A percentile compares a stretch with the other conserved stretches of the same genome.
phyloP scores from a whole-genome alignment of 768 basidiomycete species.

The Imleria badia region DNA sequence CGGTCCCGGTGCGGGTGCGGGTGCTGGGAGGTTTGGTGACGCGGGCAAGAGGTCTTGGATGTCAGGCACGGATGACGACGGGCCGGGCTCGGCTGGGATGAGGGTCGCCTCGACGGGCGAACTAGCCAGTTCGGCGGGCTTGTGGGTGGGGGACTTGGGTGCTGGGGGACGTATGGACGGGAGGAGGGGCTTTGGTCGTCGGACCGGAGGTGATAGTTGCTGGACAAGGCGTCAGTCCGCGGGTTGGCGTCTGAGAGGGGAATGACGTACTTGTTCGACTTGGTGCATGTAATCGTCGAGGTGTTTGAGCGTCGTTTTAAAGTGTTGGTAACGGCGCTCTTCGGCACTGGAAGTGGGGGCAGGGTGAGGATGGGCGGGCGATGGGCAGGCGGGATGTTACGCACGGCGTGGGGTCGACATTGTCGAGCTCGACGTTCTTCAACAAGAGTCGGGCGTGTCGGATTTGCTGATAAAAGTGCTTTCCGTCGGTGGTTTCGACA shows the following conservation, averaged over 20 bases:
- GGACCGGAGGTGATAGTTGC: slow-evolving; percentile 42
- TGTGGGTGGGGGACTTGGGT: slow-evolving; percentile 5
- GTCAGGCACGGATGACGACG: slow-evolving; percentile 13
- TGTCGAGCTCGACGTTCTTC: slow-evolving; percentile 55
- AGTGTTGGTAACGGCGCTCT: slow-evolving; percentile 44
- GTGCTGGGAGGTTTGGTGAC: slow-evolving; percentile 20
- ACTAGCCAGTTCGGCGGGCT: background rate
- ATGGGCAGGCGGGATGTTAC: slow-evolving; percentile 17
- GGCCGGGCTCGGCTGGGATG: slow-evolving; percentile 23
- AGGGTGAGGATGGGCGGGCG: too few species aligned
- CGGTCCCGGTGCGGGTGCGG: slow-evolving; percentile 8
- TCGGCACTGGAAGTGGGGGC: slow-evolving; percentile 38
- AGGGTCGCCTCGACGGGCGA: slow-evolving; percentile 21
- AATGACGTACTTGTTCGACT: slow-evolving; percentile 47
- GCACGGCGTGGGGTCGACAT: slow-evolving; percentile 44
- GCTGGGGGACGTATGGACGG: slow-evolving; percentile 49
- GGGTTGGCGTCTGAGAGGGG: too few species aligned
- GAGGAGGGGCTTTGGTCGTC: slow-evolving; percentile 50
- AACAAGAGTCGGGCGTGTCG: slow-evolving; percentile 58
- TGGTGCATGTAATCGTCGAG: slow-evolving; percentile 53
- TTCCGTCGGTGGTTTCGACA: background rate
- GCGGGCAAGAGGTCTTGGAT: slow-evolving; percentile 41
- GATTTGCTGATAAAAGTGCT: slow-evolving; percentile 36
- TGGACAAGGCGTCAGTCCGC: slow-evolving; percentile 17
- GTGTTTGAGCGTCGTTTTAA: slow-evolving; percentile 50